These are phyloP conservation scores for Colletotrichum eremochloae DNA, from an alignment of 2,329 filamentous ascomycete genomes.

Conservation along the genomic window DNA sequence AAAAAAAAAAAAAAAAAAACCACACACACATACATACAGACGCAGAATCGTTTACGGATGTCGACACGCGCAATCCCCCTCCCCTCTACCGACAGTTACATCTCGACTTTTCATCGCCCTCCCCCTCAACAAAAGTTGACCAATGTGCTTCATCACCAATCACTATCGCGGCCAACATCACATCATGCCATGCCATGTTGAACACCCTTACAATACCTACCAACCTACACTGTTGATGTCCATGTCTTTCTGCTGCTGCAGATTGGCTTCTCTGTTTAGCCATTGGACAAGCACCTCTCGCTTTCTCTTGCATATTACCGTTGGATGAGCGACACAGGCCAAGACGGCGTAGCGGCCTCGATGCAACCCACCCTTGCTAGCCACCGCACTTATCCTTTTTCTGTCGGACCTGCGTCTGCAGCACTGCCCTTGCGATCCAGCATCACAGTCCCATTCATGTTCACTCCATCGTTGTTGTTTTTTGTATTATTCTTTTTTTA, in stretches of 20 bases:
- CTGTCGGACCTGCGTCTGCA: constrained; percentile 59
- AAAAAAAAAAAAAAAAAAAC: no score
- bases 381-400: constrained; percentile 55
- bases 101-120: constrained; percentile 20
- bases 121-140: constrained; percentile 1
- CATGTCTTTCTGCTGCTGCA: constrained; percentile 8
- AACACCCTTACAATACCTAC: background rate
- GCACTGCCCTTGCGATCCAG: constrained; percentile 45
- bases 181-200: constrained; percentile 35
- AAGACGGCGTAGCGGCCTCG: constrained; percentile 26
- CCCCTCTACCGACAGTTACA: constrained; percentile 26
- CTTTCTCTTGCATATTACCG: constrained; percentile 19
- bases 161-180: background rate
- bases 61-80: constrained; percentile 25
- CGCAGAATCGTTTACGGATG: background rate
- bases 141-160: constrained; percentile 10
- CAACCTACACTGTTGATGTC: constrained; percentile 1
- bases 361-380: constrained; percentile 42
- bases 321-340: constrained; percentile 24
- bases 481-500: no score
- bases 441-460: constrained; percentile 30
- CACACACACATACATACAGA: no score
- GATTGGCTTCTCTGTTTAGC: constrained; percentile 15
- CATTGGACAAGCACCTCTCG: constrained; percentile 19
- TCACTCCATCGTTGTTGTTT: background rate